Percentiles rank a stretch among this genome's conserved stretches.
Evolutionary conservation across 169 alveolate species (phyloP).

Genomic region (Eimeria necatrix): DNA sequence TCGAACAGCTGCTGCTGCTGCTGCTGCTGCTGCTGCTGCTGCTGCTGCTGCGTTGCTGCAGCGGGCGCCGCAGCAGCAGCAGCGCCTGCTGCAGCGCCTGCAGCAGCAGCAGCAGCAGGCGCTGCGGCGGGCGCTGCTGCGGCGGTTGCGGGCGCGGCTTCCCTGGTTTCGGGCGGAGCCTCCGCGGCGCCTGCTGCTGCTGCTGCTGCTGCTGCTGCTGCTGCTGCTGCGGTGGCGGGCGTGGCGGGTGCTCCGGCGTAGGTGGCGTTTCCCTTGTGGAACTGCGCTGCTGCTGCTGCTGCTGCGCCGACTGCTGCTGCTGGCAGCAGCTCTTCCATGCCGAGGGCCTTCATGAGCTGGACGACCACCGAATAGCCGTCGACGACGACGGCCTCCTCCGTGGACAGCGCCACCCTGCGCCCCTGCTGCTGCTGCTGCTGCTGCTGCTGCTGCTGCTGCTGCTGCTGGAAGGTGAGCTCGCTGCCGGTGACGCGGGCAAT

Average conservation of each 20-base stretch:
- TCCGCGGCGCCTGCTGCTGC: conserved; percentile 10
- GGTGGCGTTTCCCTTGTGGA: neutral
- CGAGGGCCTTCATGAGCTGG: conserved; percentile 2
- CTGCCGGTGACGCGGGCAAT: conserved; percentile 38
- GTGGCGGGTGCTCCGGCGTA: conserved; percentile 25
- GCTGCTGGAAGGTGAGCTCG: conserved; percentile 23
- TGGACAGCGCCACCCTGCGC: conserved; percentile 28
- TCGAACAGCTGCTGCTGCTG: conserved; percentile 48
- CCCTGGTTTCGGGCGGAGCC: neutral
- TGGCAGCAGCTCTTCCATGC: conserved; percentile 45
- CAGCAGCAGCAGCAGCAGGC: conserved; percentile 32
- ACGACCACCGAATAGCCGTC: conserved; percentile 8
- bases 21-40: conserved; percentile 1
- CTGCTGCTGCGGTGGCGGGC: conserved; percentile 26
- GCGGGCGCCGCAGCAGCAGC: conserved; percentile 16
- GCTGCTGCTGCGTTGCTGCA: neutral
- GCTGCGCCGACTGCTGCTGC: conserved; percentile 14
- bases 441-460: conserved; percentile 10
- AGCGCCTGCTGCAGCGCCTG: neutral
- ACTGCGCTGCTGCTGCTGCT: neutral
- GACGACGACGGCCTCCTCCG: conserved; percentile 32
- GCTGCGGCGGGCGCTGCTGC: conserved; percentile 28
- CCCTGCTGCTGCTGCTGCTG: neutral
- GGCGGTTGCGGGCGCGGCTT: neutral
- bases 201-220: conserved; percentile 4